Base-by-base conservation (phyloP, 257 asterid genomes). In the Scutellaria barbata region DNA sequence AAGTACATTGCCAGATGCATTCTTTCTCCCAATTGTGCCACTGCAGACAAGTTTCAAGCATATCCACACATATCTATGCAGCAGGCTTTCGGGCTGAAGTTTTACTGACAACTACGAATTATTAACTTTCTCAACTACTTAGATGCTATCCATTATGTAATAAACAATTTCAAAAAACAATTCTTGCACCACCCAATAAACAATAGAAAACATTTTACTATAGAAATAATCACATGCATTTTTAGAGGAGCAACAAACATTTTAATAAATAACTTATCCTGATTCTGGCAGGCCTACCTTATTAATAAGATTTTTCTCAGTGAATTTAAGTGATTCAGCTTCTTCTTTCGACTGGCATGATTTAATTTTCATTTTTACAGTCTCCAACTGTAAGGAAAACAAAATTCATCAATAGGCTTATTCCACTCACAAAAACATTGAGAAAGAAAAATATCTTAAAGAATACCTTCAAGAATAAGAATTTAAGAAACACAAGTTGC, bases 341-440 rank as follows among this genome's bases (percentile, higher is more conserved):
- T 94, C 97, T 80, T 89, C 98, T 76, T 83, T 82, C 76, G 95
- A 90, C 79, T 89, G 86, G 76, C 95, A 85, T 69, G 89, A 81
- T 74, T 85, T 88, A 52, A 77, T 65, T 81, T 89, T 85, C 68
- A 72, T 63, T 78, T 91, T 91, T 51, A 89, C 54, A 59, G 76
- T 53, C 80, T 89, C 88, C 87, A 94, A 79, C 98, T 93, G 86
- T 72, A 84, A 63, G 7, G 14, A 52, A 54, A 62, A 69, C 6
- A 71, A 76, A 51, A 57, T 59, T 40, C 43, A 56, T 10, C 22
- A 60, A 5, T 73, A 62, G 52, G 71, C 63, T 25, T 56, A 13
- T 43, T 60, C 48, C 47, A 46, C 46, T 41, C 14, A n/a, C 18
- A 6, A 20, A 6, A 20, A 64, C 56, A 55, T 35, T 18, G 8